Conservation (phyloP, 2,329 filamentous ascomycete species). For the Penicillium sp. region DNA sequence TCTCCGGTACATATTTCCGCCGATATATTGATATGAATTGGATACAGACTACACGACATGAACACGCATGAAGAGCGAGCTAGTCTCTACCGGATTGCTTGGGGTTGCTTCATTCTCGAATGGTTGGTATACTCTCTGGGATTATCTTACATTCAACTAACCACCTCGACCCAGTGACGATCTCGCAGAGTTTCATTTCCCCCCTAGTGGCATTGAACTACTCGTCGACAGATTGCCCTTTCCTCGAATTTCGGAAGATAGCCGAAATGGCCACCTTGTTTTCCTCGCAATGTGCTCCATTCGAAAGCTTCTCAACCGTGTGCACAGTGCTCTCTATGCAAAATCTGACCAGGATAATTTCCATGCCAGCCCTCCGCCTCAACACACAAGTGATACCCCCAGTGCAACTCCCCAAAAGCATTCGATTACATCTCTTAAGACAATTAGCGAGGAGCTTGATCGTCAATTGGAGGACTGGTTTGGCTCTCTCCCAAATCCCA, state of each 20-base stretch:
- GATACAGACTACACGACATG: conserved; percentile 12
- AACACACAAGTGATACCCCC: neutral
- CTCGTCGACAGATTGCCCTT: conserved; percentile 18
- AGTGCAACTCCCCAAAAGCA: neutral
- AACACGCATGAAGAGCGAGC: conserved; percentile 7
- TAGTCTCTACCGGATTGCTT: conserved; percentile 15
- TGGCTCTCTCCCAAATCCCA: conserved; percentile 12
- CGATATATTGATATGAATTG: neutral
- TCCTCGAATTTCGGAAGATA: conserved; percentile 15
- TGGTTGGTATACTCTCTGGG: conserved; percentile 1
- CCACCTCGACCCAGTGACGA: conserved; percentile 11
- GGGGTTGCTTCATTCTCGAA: conserved; percentile 22
- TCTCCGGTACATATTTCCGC: neutral
- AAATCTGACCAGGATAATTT: conserved; percentile 5
- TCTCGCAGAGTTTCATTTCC: conserved; percentile 21
- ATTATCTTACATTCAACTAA: neutral
- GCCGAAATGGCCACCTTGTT: conserved; percentile 8
- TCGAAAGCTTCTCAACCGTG: conserved; percentile 19
- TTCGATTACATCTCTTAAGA: conserved; percentile 14
- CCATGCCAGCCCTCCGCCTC: neutral
- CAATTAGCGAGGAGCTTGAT: conserved; percentile 16
- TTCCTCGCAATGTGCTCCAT: conserved; percentile 24
- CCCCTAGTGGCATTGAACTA: conserved; percentile 17
- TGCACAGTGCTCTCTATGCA: conserved; percentile 21
- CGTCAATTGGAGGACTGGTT: conserved; percentile 19